Base-by-base conservation (phyloP, 2,329 filamentous ascomycete genomes). In the Helicocarpus griseus region DNA sequence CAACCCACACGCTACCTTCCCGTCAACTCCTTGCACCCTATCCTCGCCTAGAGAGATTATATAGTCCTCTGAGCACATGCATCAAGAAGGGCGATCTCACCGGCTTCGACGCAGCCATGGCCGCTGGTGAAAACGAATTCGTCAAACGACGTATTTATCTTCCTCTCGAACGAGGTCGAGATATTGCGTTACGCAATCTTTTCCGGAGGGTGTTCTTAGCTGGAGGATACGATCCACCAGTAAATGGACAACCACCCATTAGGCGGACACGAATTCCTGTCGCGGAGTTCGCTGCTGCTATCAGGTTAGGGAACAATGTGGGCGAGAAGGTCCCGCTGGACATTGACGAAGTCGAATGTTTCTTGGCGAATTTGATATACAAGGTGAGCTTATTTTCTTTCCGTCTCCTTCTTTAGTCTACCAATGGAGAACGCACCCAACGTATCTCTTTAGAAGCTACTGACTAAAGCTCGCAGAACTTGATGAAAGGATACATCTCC, bases 401-500 rank as follows among this genome's bases (percentile, higher is more conserved):
- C 17, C 45, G 31, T 24, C 48, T 13, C 40, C 21, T 47, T 33
- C 35, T 43, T 17, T 29, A 14, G 9, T 17, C 35, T n/a, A n/a
- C 19, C 17, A n/a, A 3, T 36, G 17, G 43, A 28, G 19, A 53
- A 5, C 38, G 14, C 11, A 9, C 13, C 11, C 13, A 43, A 7
- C 22, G 1, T 28, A 26, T 41, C 4, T 26, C 22, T 43, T 2
- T 8, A 8, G 14, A n/a, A 43, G 22, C 11, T 35, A 54, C 54
- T 61, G 38, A 60, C 38, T 11, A 58, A 52, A 55, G 58, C 44
- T 41, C 59, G 13, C 14, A 95, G 89, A 87, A 86, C 53, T 77
- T 93, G 22, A 95, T 98, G 87, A 98, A 97, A 71, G 93, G 94
- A 38, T 98, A 98, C 70, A 98, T 98, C 59, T 85, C 91, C 29